Evolutionary conservation across 495 filamentous ascomycete genomes (phyloP), one percentile per base, ranked within the genome.

Genomic region (Xylaria sp.): DNA sequence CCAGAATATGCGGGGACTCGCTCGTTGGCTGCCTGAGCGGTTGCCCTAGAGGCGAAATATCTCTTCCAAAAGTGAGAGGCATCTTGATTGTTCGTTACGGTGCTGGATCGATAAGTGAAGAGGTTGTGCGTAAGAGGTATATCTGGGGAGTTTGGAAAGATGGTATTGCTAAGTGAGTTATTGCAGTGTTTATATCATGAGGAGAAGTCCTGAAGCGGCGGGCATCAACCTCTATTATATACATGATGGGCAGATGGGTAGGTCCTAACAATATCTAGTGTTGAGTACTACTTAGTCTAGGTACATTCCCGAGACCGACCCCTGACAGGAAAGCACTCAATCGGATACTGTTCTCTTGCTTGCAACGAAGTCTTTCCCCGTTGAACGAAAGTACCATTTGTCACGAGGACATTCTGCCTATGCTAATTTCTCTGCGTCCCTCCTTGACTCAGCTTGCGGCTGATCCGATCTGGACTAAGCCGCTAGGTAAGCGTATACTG

Each of bases 1-100:
- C 69, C 6, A 87, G 77, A 14, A 81, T 61, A 61, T 78, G 80
- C 14, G 80, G 79, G 4, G 80, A 80, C 50, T 75, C 68, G 63
- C 31, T 73, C 40, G 75, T 46, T 57, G 75, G 76, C 62, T 67
- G 52, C 40, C 69, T 73, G 55, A 79, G 77, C 3, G 77, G 71
- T 19, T 77, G 73, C 62, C 71, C 72, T 29, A 77, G 17, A 5
- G 77, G 77, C 41, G 77, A 74, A 37, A 79, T 79, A 29, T 79
- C 77, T 71, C 72, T 77, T 74, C 75, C 76, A 29, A 79, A 74
- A 35, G 75, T 77, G 48, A 79, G 77, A 17, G 73, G 48, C 77
- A 79, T 79, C 29, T 67, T 75, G 61, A 21, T 33, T 72, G 21
- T 72, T 70, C 24, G 61, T 17, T 48, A 29, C 29, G 24, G n/a